Evolutionary conservation across 2,329 filamentous ascomycete species (phyloP), one percentile per base, ranked within the genome.

Genomic region (Aspergillus unguis): DNA sequence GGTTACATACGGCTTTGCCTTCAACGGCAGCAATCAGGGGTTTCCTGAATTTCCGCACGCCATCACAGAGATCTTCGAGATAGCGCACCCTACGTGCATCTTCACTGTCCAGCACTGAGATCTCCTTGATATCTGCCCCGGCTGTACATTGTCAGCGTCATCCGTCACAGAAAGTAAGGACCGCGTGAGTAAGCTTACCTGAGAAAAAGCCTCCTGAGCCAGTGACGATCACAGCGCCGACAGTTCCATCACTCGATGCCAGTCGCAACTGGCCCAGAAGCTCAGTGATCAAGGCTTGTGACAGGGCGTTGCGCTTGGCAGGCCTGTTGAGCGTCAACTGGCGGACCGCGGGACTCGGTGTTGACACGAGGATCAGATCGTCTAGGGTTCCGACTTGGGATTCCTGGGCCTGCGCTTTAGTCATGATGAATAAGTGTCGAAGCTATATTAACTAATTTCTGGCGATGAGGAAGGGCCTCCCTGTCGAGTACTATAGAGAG

Each of bases 121-220:
- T 55, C 36, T 55, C 53, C 28, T 45, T 47, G 25, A 55, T 55
- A 26, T 55, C 53, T n/a, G 53, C 53, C 11, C 53, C 53, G 26
- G 53, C 53, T 54, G 36, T 44, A 23, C n/a, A 44, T 3, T n/a
- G 9, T 10, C 9, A 25, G 1, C 0, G 29, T 44, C 5, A 33
- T 17, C n/a, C n/a, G n/a, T n/a, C 26, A 5, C 11, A 6, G 3
- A 31, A 27, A 43, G 5, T 11, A 26, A 43, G 3, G 25, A 43
- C 28, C 4, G 29, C 6, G 6, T 32, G 27, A 36, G 7, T 2
- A 2, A 10, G 7, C 43, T 17, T 35, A 51, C 52, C 52, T 17
- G 53, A 55, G 23, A 55, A 55, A 17, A 55, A 42, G 7, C 32
- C 32, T 5, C 36, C 44, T 1, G 44, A 48, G n/a, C 53, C 53